phyloP scores from a whole-genome alignment of 1,284 basidiomycete genomes.

The Heliocybe sulcata region DNA sequence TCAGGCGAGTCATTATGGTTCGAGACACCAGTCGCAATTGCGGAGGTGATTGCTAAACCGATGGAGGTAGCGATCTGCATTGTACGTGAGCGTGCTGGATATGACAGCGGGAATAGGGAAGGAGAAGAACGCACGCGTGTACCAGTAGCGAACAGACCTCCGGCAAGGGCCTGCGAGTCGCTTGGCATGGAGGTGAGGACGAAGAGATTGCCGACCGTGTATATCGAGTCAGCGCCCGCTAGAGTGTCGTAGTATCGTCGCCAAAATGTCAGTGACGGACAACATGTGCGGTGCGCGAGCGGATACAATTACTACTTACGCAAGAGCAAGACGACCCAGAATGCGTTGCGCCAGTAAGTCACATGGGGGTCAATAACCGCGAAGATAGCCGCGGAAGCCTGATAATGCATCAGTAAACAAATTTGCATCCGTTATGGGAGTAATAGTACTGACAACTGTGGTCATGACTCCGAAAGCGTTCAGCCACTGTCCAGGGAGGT shows the following conservation, averaged over 20 bases:
- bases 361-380: background rate
- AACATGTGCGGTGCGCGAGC: background rate
- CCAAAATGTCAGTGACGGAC: background rate
- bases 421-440: background rate
- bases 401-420: background rate
- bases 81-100: background rate
- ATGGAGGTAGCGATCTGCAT: background rate
- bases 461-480: background rate
- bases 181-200: background rate
- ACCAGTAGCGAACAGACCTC: background rate
- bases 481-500: background rate
- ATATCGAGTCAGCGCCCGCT: background rate
- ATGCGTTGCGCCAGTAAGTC: background rate
- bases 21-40: background rate
- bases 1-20: background rate
- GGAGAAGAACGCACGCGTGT: background rate
- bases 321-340: background rate
- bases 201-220: background rate
- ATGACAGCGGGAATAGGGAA: background rate
- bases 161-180: background rate
- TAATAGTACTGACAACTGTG: background rate
- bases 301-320: background rate
- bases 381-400: background rate
- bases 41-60: background rate
- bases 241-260: background rate